These are phyloP conservation scores for Nannochloropsis granulata DNA, from an alignment of 108 stramenopile species.

Conservation along the genomic window DNA sequence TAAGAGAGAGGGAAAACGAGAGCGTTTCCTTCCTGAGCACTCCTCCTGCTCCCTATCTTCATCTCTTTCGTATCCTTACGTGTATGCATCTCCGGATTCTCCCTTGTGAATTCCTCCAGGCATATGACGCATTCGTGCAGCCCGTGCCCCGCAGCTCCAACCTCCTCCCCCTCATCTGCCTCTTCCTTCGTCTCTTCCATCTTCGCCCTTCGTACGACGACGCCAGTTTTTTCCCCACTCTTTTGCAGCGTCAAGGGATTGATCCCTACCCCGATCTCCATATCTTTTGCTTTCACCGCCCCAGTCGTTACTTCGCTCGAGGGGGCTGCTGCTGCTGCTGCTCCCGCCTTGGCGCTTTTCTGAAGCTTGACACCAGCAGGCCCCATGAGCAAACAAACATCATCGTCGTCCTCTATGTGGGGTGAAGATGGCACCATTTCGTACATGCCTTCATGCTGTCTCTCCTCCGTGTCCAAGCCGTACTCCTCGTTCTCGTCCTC, in stretches of 20 bases:
- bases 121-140: background rate
- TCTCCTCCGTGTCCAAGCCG: background rate
- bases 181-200: background rate
- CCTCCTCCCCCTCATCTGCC: background rate
- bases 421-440: background rate
- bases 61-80: background rate
- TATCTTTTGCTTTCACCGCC: no score
- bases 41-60: background rate
- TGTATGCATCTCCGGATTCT: background rate
- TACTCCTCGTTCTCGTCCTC: background rate
- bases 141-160: background rate
- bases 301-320: no score
- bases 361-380: background rate
- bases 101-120: background rate
- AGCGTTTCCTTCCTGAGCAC: background rate
- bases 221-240: no score
- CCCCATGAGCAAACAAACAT: background rate
- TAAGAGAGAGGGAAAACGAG: background rate
- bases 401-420: background rate
- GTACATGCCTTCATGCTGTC: background rate
- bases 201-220: no score
- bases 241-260: no score
- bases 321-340: no score
- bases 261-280: no score
- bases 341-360: no score